Conservation (phyloP, 2,329 filamentous ascomycete genomes). For the Aspergillus puulaauensis region DNA sequence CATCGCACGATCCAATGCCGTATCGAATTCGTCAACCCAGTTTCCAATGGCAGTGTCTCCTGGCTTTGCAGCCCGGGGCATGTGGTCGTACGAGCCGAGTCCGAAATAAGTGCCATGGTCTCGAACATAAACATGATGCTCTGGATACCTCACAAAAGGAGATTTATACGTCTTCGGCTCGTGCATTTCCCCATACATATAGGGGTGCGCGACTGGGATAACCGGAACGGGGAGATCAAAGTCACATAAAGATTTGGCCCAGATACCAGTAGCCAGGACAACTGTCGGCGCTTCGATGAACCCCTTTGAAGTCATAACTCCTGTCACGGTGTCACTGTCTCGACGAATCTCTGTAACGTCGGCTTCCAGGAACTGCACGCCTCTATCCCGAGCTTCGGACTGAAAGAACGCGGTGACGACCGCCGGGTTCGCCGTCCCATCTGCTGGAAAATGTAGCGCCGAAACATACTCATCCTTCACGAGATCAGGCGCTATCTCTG, state of each 20-base stretch:
- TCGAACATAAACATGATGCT: slow-evolving; percentile 35
- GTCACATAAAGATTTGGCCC: slow-evolving; percentile 24
- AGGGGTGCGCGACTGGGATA: slow-evolving; percentile 38
- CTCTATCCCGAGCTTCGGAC: slow-evolving; percentile 19
- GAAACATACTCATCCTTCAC: slow-evolving; percentile 22
- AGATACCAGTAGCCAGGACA: slow-evolving; percentile 33
- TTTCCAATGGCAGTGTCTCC: slow-evolving; percentile 18
- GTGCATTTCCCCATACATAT: slow-evolving; percentile 28
- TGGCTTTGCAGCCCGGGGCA: slow-evolving; percentile 21
- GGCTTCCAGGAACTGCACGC: slow-evolving; percentile 24
- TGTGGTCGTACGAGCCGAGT: slow-evolving; percentile 35
- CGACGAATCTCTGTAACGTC: slow-evolving; percentile 19
- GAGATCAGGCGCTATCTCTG: slow-evolving; percentile 26
- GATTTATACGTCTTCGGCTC: slow-evolving; percentile 18
- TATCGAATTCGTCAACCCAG: slow-evolving; percentile 26
- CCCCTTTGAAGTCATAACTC: slow-evolving; percentile 18
- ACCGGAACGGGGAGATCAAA: slow-evolving; percentile 29
- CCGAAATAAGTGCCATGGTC: slow-evolving; percentile 35
- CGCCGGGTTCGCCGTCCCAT: slow-evolving; percentile 28
- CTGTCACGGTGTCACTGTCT: slow-evolving; percentile 16
- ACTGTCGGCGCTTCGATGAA: slow-evolving; percentile 15
- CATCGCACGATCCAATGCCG: slow-evolving; percentile 18
- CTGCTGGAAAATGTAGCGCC: slow-evolving; percentile 26
- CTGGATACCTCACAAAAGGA: slow-evolving; percentile 38
- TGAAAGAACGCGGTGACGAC: slow-evolving; percentile 26